Conservation (phyloP, 768 basidiomycete genomes). For the Russula earlei region DNA sequence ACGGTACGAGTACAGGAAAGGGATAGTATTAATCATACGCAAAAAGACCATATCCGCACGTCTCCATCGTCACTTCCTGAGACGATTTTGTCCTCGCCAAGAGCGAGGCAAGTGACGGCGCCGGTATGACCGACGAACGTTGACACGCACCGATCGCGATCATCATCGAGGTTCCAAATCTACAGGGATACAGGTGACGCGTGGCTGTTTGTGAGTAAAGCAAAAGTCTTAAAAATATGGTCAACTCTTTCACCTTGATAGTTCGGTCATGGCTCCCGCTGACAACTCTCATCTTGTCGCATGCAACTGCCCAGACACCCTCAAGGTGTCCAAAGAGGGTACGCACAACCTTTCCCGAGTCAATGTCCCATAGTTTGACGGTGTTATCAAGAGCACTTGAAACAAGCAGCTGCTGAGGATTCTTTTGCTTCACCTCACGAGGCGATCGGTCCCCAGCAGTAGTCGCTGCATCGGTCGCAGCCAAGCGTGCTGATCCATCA, state of each 20-base stretch:
- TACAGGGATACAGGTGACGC: constrained; percentile 27
- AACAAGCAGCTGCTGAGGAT: constrained; percentile 59
- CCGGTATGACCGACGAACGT: constrained; percentile 92
- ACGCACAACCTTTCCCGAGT: constrained; percentile 61
- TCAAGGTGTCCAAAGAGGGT: constrained; percentile 98
- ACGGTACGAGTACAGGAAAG: background rate
- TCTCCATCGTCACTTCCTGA: constrained; percentile 94
- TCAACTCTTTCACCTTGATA: constrained; percentile 66
- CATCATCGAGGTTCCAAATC: constrained; percentile 93
- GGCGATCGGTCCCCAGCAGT: background rate
- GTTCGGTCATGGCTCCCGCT: constrained; percentile 93
- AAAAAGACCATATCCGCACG: constrained; percentile 62
- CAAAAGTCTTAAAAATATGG: background rate
- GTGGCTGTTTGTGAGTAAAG: background rate
- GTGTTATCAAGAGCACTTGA: constrained; percentile 93
- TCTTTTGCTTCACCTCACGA: constrained; percentile 7
- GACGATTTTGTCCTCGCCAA: constrained; percentile 92
- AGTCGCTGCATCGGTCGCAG: background rate
- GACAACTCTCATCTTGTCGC: constrained; percentile 84
- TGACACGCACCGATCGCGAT: constrained; percentile 69
- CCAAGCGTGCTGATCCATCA: background rate
- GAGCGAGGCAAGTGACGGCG: constrained; percentile 82
- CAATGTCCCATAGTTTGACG: constrained; percentile 93
- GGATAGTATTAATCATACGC: background rate
- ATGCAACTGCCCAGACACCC: constrained; percentile 93